Base-by-base conservation (phyloP, 192 early-diverging fungal species). In the Obelidium mucronatum region DNA sequence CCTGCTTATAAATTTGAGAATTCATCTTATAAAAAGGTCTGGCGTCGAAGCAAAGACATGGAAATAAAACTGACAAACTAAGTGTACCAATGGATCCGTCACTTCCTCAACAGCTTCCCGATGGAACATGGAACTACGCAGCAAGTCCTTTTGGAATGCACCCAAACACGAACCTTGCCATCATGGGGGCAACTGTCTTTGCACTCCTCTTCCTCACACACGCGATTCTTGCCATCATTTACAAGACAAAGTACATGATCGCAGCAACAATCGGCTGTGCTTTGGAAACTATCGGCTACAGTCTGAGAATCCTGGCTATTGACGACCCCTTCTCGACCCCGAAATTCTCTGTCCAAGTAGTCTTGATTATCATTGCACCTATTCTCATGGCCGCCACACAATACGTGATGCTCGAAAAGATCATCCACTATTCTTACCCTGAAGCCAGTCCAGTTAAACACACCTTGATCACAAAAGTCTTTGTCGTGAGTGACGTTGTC, bases 331-430 rank as follows among this genome's bases (percentile, higher is more conserved):
- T 66, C 28, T 8, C 30, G n/a, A 22, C 30, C 17, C 48, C 31
- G 28, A 42, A 40, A 30, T 77, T 52, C 33, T 54, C 67, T 24
- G 40, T 26, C 13, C 67, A 60, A 11, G 33, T 73, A 15, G 76
- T n/a, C 22, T 60, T 72, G 22, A 72, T 77, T 58, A 59, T 80
- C 31, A 67, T 80, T n/a, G 64, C 75, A 11, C 78, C 78, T 54
- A 64, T 80, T 22, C 68, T 80, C 40, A 54, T 80, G 34, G 75
- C 78, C 19, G 75, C 78, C 26, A 36, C 73, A n/a, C 26, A 2
- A 30, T 80, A 80, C 39, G 48, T 78, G 8, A 28, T 80, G 26
- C 54, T 80, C 13, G 63, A 66, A 4, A 66, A 66, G 40, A 39
- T 66, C 15, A 48, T 55, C 28, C 64, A 75, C 1, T 39, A 19